Percentiles rank a stretch among this genome's conserved stretches.
Conservation (phyloP, 2,329 filamentous ascomycete species). For the Nemania diffusa region DNA sequence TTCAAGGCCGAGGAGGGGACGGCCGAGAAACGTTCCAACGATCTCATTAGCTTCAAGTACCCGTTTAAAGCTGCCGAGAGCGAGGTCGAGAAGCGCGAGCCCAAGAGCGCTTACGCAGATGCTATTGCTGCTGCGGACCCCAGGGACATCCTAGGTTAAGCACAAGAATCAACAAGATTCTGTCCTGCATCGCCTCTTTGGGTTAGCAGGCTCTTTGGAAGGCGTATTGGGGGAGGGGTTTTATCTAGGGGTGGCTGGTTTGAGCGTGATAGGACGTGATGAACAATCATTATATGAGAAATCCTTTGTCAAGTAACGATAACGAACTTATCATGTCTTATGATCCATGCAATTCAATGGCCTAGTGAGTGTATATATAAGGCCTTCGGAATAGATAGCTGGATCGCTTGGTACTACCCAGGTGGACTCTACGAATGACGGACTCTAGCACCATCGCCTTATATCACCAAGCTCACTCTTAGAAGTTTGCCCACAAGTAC, state of each 20-base stretch:
- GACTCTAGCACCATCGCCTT: not conserved
- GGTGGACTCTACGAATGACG: not conserved
- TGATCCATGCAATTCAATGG: not conserved
- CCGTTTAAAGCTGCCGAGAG: not conserved
- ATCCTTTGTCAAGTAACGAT: not conserved
- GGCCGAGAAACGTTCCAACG: not conserved
- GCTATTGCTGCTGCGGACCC: slow-evolving; percentile 13
- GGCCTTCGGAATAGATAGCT: not conserved
- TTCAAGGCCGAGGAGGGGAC: too few relatives aligned
- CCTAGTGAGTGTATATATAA: not conserved
- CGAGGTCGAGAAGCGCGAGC: not conserved
- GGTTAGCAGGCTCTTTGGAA: not conserved
- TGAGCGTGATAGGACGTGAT: not conserved
- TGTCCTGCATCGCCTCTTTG: not conserved
- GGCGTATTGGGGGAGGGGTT: not conserved
- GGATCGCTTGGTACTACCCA: not conserved
- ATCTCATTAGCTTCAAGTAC: slow-evolving; percentile 15
- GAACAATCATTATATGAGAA: not conserved
- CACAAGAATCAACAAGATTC: not conserved
- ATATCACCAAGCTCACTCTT: not conserved
- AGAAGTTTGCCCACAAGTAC: slow-evolving; percentile 44
- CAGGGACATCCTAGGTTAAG: slow-evolving; percentile 8
- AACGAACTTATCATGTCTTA: not conserved
- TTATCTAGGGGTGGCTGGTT: not conserved
- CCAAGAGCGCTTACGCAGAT: not conserved